Evolutionary conservation across 495 filamentous ascomycete species (phyloP), one percentile per base, ranked within the genome.

Genomic region (Penicillium bialowiezense): DNA sequence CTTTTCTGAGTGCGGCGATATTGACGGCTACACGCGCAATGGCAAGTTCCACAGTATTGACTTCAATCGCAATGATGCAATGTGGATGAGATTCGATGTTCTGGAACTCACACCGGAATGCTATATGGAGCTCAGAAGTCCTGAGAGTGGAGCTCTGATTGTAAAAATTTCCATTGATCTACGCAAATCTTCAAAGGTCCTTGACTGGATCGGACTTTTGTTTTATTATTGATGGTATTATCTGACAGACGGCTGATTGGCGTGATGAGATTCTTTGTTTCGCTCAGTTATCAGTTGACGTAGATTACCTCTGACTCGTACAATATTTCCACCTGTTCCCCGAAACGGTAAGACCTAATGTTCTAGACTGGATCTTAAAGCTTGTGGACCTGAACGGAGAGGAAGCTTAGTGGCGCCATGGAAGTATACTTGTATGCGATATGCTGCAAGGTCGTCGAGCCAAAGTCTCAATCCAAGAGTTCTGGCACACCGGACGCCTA

Each of bases 161-260:
- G 23, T 29, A 57, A 48, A 52, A 41, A n/a, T n/a, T 47, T 44
- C 54, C 45, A 29, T 52, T 56, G 54, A 64, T 61, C 54, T 53
- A 35, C 52, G 14, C 23, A 26, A 26, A 37, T 19, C 18, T 39
- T 23, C 36, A 39, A 26, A 21, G 36, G 36, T 39, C 20, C 36
- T 21, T 39, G 18, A n/a, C n/a, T n/a, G 12, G 10, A 8, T 13
- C 12, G 29, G 5, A 8, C 29, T 32, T 32, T 8, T 32, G 7
- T 32, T 10, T 32, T n/a, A n/a, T n/a, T n/a, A n/a, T n/a, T n/a
- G n/a, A n/a, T n/a, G n/a, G n/a, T n/a, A n/a, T n/a, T n/a, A n/a
- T n/a, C n/a, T n/a, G n/a, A n/a, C n/a, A n/a, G n/a, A n/a, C n/a
- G n/a, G n/a, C n/a, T n/a, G n/a, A n/a, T 26, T 26, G 23, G 23